phyloP scores from a whole-genome alignment of 2,329 filamentous ascomycete genomes.

The Escovopsis sp. region DNA sequence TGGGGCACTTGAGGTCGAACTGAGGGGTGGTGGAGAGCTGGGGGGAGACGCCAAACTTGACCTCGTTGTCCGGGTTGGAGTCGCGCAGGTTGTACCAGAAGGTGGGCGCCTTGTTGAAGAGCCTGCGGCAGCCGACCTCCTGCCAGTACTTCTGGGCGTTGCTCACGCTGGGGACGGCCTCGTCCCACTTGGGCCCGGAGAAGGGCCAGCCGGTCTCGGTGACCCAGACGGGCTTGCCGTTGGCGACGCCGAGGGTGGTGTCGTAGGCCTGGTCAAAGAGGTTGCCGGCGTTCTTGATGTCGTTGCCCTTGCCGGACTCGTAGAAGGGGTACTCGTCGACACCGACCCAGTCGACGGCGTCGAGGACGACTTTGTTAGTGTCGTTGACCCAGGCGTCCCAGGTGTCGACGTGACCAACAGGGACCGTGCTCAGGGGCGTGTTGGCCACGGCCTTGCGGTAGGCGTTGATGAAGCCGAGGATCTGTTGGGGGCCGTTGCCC shows the following conservation, averaged over 20 bases:
- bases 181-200: conserved; percentile 35
- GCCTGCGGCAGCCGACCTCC: conserved; percentile 42
- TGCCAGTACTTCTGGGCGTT: conserved; percentile 53
- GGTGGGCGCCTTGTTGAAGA: conserved; percentile 39
- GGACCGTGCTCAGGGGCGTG: conserved; percentile 28
- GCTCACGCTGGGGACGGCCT: conserved; percentile 36
- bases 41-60: conserved; percentile 43
- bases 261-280: conserved; percentile 40
- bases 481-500: conserved; percentile 41
- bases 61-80: conserved; percentile 43
- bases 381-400: conserved; percentile 48
- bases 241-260: conserved; percentile 29
- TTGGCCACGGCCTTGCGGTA: conserved; percentile 42
- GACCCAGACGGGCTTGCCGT: conserved; percentile 42
- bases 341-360: conserved; percentile 49
- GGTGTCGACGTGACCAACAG: conserved; percentile 54
- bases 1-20: conserved; percentile 40
- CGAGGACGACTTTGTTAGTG: conserved; percentile 44
- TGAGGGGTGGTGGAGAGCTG: conserved; percentile 35
- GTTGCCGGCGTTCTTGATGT: conserved; percentile 37
- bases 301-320: conserved; percentile 40
- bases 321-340: conserved; percentile 55
- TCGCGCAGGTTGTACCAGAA: conserved; percentile 51
- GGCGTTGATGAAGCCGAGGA: conserved; percentile 52
- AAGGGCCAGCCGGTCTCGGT: conserved; percentile 55